Conservation (phyloP, 495 filamentous ascomycete genomes). For the Aspergillus incahuasiensis region DNA sequence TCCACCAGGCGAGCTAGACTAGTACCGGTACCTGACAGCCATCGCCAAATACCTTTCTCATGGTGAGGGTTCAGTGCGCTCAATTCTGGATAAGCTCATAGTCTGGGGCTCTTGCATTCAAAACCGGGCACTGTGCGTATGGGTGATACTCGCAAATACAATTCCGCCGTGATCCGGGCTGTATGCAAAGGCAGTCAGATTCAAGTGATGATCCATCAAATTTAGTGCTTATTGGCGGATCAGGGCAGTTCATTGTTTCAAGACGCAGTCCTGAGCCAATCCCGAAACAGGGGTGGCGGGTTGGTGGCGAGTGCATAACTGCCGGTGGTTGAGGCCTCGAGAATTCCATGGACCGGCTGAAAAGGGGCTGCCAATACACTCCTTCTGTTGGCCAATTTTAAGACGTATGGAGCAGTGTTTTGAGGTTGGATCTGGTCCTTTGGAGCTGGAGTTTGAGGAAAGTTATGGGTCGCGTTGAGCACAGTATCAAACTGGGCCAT, state of each 20-base stretch:
- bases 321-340: neutral
- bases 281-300: neutral
- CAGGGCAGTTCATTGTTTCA: slow-evolving; percentile 1
- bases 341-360: neutral
- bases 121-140: neutral
- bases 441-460: too few species aligned
- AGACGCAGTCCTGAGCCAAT: neutral
- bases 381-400: neutral
- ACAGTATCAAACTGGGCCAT: neutral
- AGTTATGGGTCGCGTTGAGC: too few species aligned
- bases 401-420: too few species aligned
- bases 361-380: neutral
- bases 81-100: neutral
- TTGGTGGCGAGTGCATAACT: neutral
- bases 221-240: neutral
- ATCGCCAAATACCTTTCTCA: neutral
- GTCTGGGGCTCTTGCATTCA: too few species aligned
- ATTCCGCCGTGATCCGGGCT: neutral
- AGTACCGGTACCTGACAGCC: neutral
- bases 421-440: too few species aligned
- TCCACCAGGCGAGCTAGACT: neutral
- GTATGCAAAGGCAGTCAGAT: neutral
- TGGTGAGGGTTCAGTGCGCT: neutral
- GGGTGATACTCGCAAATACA: neutral
- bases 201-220: neutral